These are phyloP conservation scores for Collybiopsis confluens DNA, from an alignment of 768 basidiomycete genomes.

Conservation along the genomic window DNA sequence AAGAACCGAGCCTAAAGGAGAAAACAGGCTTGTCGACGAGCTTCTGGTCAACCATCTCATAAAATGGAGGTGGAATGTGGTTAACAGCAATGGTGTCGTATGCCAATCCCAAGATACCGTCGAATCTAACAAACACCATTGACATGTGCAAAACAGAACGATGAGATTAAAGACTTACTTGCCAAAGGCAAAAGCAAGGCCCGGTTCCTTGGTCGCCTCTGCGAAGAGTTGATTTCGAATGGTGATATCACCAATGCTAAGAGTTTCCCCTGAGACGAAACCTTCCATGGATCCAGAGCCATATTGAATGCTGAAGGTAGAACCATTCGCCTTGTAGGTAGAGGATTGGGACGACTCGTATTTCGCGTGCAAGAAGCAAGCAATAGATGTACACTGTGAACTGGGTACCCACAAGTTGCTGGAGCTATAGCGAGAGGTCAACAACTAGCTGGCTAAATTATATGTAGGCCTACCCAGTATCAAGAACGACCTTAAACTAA, in stretches of 20 bases:
- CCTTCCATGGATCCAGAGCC: constrained; percentile 97
- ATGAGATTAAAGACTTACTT: constrained; percentile 52
- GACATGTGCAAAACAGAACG: not conserved
- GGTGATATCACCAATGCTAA: constrained; percentile 78
- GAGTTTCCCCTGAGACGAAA: constrained; percentile 79
- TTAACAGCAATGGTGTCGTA: constrained; percentile 97
- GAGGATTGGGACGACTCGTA: constrained; percentile 79
- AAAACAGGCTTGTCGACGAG: constrained; percentile 86
- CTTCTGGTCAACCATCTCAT: constrained; percentile 80
- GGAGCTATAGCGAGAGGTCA: constrained; percentile 44
- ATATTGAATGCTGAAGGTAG: constrained; percentile 86
- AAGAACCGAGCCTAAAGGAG: constrained; percentile 87
- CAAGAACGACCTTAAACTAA: constrained; percentile 91
- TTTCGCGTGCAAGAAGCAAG: constrained; percentile 92
- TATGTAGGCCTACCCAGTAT: constrained; percentile 62
- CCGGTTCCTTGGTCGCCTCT: constrained; percentile 94
- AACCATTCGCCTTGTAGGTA: constrained; percentile 86
- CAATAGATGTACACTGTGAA: constrained; percentile 75
- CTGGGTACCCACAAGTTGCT: constrained; percentile 96
- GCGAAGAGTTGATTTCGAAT: constrained; percentile 84
- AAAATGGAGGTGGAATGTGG: constrained; percentile 89
- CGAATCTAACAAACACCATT: constrained; percentile 56
- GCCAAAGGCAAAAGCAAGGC: constrained; percentile 95
- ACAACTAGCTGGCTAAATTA: not conserved
- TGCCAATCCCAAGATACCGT: constrained; percentile 90